Percentiles rank a stretch among this genome's conserved stretches.
These are phyloP conservation scores for Cymodocea nodosa DNA, from an alignment of 116 monocot species.

Conservation along the genomic window DNA sequence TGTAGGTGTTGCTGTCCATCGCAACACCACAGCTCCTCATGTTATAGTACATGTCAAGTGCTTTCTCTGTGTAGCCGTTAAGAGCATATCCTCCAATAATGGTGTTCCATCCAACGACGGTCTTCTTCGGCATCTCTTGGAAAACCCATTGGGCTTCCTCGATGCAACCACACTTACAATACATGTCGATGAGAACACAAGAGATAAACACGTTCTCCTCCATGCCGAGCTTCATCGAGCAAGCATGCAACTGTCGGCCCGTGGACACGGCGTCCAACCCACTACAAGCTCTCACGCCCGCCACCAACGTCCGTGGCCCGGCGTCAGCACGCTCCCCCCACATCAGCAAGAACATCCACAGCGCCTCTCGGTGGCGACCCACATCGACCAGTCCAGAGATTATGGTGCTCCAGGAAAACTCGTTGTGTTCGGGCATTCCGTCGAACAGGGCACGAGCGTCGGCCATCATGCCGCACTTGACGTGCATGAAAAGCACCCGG, in stretches of 20 bases:
- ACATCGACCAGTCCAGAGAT: conserved; percentile 48
- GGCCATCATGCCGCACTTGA: no score
- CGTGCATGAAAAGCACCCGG: no score
- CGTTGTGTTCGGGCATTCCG: no score
- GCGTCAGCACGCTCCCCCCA: conserved; percentile 27
- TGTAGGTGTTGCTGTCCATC: conserved; percentile 90
- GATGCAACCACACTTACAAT: conserved; percentile 61
- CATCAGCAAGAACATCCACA: conserved; percentile 45
- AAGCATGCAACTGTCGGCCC: conserved; percentile 64
- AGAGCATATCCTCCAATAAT: no score
- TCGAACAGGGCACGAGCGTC: no score
- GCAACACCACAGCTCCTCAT: conserved; percentile 44
- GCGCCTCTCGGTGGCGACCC: conserved; percentile 36
- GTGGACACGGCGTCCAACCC: conserved; percentile 17
- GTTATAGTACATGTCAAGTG: conserved; percentile 62
- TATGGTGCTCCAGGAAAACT: no score
- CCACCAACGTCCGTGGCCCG: conserved; percentile 27
- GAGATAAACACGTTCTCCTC: conserved; percentile 30
- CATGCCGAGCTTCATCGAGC: conserved; percentile 35
- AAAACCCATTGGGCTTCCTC: conserved; percentile 52
- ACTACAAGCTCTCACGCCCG: conserved; percentile 31
- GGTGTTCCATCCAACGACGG: no score
- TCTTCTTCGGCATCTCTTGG: no score
- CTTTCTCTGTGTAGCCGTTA: conserved; percentile 76
- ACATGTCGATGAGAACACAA: conserved; percentile 74